Percentiles rank a stretch among this genome's conserved stretches.
These are phyloP conservation scores for Porcisia deanei DNA, from an alignment of 208 protist species.

Conservation along the genomic window DNA sequence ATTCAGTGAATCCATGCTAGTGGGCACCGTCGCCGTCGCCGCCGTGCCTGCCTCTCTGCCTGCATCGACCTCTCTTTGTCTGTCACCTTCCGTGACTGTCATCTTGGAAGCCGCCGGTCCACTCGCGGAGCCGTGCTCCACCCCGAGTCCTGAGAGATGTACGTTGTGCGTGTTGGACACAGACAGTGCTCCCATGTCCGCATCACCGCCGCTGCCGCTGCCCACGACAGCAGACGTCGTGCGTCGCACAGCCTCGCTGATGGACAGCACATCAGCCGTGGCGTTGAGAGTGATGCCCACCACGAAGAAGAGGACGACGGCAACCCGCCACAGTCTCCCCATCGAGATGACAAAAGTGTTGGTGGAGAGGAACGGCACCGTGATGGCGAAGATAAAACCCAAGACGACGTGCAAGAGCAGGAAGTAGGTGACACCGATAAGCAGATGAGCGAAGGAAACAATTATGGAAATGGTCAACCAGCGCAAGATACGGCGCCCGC, in stretches of 20 bases:
- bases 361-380: slow-evolving; percentile 31
- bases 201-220: slow-evolving; percentile 18
- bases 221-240: slow-evolving; percentile 51
- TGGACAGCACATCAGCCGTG: slow-evolving; percentile 47
- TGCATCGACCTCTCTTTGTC: background rate
- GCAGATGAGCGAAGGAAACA: slow-evolving; percentile 35
- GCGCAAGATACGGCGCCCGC: slow-evolving; percentile 40
- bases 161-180: background rate
- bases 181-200: slow-evolving; percentile 3
- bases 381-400: slow-evolving; percentile 39
- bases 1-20: background rate
- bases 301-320: slow-evolving; percentile 48
- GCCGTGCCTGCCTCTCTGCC: background rate
- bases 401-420: slow-evolving; percentile 47
- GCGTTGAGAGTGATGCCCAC: slow-evolving; percentile 48
- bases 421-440: slow-evolving; percentile 47
- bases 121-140: background rate
- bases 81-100: background rate
- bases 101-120: background rate
- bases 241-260: slow-evolving; percentile 45
- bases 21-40: background rate
- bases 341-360: slow-evolving; percentile 36
- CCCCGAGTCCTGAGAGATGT: background rate
- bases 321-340: slow-evolving; percentile 45
- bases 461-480: slow-evolving; percentile 32